Conservation (phyloP, 1,284 basidiomycete genomes). For the Binderoboletus segoi region DNA sequence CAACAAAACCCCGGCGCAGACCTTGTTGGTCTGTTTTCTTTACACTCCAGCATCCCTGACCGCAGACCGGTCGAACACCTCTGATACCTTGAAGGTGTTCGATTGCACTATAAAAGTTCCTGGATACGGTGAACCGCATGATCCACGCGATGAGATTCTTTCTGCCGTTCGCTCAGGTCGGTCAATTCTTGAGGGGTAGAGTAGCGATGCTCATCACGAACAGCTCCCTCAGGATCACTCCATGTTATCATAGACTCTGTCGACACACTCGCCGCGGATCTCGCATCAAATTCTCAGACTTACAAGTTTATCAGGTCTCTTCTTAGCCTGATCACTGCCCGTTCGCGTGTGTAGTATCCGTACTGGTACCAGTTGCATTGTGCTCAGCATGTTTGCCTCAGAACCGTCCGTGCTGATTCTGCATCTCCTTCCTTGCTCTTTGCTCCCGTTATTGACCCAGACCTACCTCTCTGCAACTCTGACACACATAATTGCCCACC, state of each 20-base stretch:
- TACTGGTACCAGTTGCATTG: conserved; percentile 3
- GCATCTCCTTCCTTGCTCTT: conserved; percentile 56
- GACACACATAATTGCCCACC: conserved; percentile 66
- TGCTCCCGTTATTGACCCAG: conserved; percentile 59
- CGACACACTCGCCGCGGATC: conserved; percentile 61
- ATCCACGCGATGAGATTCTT: conserved; percentile 44
- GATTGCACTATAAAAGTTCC: conserved; percentile 59
- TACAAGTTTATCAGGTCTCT: conserved; percentile 54
- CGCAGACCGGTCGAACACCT: conserved; percentile 14
- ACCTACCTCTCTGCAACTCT: conserved; percentile 69
- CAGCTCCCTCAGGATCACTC: conserved; percentile 47
- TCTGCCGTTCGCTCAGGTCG: conserved; percentile 49
- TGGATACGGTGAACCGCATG: conserved; percentile 48
- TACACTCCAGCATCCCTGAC: conserved; percentile 54
- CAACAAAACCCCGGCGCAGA: conserved; percentile 31
- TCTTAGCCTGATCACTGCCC: conserved; percentile 44
- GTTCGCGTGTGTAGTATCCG: conserved; percentile 44
- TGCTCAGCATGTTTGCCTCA: conserved; percentile 29
- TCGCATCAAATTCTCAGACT: conserved; percentile 54
- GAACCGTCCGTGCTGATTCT: conserved; percentile 67
- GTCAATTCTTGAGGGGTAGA: background rate
- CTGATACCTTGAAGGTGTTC: conserved; percentile 42
- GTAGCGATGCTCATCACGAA: conserved; percentile 11
- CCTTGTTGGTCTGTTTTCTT: conserved; percentile 61
- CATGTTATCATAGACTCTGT: conserved; percentile 68